Percentiles rank a stretch among this genome's conserved stretches.
phyloP scores from a whole-genome alignment of 257 asterid genomes.

The Cordia subcordata region DNA sequence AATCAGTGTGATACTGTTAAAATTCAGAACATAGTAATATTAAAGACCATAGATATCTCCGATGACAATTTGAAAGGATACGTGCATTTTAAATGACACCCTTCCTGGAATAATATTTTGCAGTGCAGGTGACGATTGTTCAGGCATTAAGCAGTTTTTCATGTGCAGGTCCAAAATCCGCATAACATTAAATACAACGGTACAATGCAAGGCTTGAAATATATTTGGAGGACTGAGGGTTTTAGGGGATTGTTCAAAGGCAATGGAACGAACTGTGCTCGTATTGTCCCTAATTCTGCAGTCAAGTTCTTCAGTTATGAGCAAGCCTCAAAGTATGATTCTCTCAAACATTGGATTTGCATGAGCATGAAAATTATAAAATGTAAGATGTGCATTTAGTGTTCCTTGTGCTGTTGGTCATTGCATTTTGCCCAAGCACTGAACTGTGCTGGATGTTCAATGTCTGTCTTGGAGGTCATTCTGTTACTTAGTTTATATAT shows the following conservation, averaged over 20 bases:
- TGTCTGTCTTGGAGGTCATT: too few species aligned
- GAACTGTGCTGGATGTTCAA: too few species aligned
- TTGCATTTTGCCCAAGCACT: too few species aligned
- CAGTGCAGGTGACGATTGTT: too few species aligned
- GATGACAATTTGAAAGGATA: too few species aligned
- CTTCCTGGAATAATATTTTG: too few species aligned
- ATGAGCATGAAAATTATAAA: neutral
- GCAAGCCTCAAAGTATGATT: constrained; percentile 92
- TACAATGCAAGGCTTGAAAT: constrained; percentile 79
- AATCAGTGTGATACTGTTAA: too few species aligned
- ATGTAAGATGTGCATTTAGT: neutral
- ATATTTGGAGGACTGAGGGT: constrained; percentile 83
- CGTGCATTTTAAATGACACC: too few species aligned
- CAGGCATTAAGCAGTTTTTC: neutral
- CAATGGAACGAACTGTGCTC: constrained; percentile 90
- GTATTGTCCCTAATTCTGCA: constrained; percentile 93
- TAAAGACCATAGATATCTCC: neutral
- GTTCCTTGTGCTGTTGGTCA: too few species aligned
- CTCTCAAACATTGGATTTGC: neutral
- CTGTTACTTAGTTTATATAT: too few species aligned
- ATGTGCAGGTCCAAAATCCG: constrained; percentile 81
- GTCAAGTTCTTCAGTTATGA: constrained; percentile 99
- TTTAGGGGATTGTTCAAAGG: constrained; percentile 80
- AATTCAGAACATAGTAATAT: too few species aligned
- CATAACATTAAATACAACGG: constrained; percentile 78